Evolutionary conservation across 2,329 filamentous ascomycete genomes (phyloP).

Genomic region (Chrysoporthe deuterocubensis): DNA sequence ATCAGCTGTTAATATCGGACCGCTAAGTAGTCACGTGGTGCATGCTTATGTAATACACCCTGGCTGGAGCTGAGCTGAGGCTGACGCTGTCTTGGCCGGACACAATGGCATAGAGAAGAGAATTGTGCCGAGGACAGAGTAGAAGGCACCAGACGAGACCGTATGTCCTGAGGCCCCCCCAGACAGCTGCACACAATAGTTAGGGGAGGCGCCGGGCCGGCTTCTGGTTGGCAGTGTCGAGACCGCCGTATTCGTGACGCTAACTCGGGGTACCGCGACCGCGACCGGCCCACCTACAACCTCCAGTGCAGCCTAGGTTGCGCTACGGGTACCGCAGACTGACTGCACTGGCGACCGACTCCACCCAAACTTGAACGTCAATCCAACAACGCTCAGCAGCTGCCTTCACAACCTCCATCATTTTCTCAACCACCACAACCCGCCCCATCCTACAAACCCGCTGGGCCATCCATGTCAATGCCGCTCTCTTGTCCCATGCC

Average conservation of each 20-base stretch:
- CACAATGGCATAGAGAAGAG: background rate
- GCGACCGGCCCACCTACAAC: background rate
- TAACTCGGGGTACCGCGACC: background rate
- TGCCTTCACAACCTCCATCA: constrained; percentile 55
- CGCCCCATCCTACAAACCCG: constrained; percentile 45
- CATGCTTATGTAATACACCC: background rate
- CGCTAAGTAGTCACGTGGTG: no score
- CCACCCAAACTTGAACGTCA: constrained; percentile 56
- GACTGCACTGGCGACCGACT: constrained; percentile 5
- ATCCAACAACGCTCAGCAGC: constrained; percentile 58
- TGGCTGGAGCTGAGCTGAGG: background rate
- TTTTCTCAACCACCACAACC: constrained; percentile 44
- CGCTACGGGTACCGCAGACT: background rate
- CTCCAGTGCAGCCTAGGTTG: background rate
- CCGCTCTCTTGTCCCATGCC: constrained; percentile 53
- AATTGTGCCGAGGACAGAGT: background rate
- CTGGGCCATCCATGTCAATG: constrained; percentile 57
- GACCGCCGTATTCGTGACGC: background rate
- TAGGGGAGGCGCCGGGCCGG: background rate
- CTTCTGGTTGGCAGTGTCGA: no score
- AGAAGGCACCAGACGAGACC: background rate
- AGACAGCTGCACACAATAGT: background rate
- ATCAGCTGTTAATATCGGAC: no score
- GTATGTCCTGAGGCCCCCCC: background rate
- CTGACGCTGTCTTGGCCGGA: background rate